A percentile compares a stretch with the other conserved stretches of the same genome.
These are phyloP conservation scores for Apostasia shenzhenica DNA, from an alignment of 106 monocot species.

Conservation along the genomic window DNA sequence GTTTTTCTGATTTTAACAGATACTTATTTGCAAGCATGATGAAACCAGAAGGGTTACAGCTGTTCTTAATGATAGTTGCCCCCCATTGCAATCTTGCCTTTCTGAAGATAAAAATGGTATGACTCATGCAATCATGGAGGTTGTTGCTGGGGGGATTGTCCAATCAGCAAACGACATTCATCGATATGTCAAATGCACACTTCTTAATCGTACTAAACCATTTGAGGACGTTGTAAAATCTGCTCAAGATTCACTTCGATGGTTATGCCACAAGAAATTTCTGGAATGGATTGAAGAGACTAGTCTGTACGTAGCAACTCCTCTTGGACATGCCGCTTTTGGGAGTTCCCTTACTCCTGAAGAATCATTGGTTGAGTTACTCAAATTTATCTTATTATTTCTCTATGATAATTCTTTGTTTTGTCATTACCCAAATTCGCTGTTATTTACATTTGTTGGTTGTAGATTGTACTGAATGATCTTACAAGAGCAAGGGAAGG, in stretches of 20 bases:
- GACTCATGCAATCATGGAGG: slow-evolving; percentile 98
- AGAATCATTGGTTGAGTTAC: slow-evolving; percentile 68
- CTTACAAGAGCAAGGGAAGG: slow-evolving; percentile 94
- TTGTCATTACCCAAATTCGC: background rate
- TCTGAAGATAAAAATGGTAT: slow-evolving; percentile 99
- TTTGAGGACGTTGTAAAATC: slow-evolving; percentile 97
- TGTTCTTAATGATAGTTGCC: slow-evolving; percentile 77
- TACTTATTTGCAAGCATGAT: slow-evolving; percentile 82
- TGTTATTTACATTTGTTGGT: slow-evolving; percentile 8
- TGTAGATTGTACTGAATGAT: slow-evolving; percentile 89
- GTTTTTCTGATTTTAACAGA: slow-evolving; percentile 27
- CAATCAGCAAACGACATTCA: slow-evolving; percentile 92
- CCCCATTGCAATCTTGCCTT: slow-evolving; percentile 93
- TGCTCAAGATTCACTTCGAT: slow-evolving; percentile 93
- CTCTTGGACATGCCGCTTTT: slow-evolving; percentile 94
- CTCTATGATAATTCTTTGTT: background rate
- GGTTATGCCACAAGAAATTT: slow-evolving; percentile 94
- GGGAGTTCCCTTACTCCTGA: slow-evolving; percentile 97
- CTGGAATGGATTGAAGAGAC: slow-evolving; percentile 89
- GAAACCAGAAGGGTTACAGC: slow-evolving; percentile 60
- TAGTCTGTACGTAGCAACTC: slow-evolving; percentile 65
- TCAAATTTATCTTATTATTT: slow-evolving; percentile 1
- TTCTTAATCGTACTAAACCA: slow-evolving; percentile 91
- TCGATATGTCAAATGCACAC: slow-evolving; percentile 97
- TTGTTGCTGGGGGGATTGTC: slow-evolving; percentile 96